Conservation (phyloP, 306 rosid species). For the Trichosanthes truncata region DNA sequence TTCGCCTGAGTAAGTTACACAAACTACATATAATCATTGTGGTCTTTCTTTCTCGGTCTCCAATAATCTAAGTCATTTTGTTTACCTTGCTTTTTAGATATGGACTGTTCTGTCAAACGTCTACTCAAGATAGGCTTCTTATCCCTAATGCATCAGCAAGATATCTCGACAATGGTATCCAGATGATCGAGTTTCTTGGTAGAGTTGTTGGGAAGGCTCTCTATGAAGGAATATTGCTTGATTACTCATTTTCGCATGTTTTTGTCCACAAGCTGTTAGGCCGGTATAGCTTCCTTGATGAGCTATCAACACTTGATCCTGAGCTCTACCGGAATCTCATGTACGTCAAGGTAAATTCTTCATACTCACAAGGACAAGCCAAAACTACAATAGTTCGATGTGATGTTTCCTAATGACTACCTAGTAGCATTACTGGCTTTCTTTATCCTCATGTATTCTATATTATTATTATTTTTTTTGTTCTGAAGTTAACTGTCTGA, state of each 20-base stretch:
- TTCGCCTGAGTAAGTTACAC: constrained; percentile 72
- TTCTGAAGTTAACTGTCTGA: not conserved
- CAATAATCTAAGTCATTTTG: not conserved
- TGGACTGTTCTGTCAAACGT: constrained; percentile 85
- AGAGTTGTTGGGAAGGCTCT: constrained; percentile 97
- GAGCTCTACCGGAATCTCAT: constrained; percentile 87
- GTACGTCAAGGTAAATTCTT: constrained; percentile 79
- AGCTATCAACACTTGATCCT: constrained; percentile 89
- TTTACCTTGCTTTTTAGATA: constrained; percentile 38
- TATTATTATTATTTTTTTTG: not conserved
- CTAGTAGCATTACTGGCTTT: not conserved
- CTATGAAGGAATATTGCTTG: constrained; percentile 93
- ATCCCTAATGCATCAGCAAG: constrained; percentile 80
- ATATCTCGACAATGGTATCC: constrained; percentile 80
- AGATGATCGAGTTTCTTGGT: constrained; percentile 97
- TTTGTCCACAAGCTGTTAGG: constrained; percentile 91
- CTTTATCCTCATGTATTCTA: not conserved
- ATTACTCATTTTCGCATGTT: constrained; percentile 91
- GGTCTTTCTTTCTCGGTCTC: not conserved
- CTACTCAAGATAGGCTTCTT: constrained; percentile 75
- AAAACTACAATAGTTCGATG: not conserved
- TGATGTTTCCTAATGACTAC: not conserved
- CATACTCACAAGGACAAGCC: not conserved
- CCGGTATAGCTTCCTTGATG: constrained; percentile 92
- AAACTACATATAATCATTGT: constrained; percentile 1